Evolutionary conservation across 768 basidiomycete species (phyloP).

Genomic region (Strobilomyces confusus): DNA sequence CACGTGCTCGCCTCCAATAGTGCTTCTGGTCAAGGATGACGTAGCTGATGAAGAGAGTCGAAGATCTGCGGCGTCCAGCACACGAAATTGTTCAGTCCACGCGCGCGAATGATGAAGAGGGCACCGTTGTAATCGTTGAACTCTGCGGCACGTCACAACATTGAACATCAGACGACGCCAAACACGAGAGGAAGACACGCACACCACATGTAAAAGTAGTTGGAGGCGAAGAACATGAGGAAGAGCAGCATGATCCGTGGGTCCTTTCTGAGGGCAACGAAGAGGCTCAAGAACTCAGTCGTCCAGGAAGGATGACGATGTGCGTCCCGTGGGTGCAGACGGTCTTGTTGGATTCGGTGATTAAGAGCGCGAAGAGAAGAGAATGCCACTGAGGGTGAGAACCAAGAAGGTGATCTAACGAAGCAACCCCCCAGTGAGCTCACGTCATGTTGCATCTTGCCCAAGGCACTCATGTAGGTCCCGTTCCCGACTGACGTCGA

Average conservation of each 20-base stretch:
- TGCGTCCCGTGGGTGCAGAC: conserved; percentile 73
- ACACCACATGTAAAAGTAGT: conserved; percentile 88
- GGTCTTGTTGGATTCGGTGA: conserved; percentile 72
- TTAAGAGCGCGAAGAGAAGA: conserved; percentile 55
- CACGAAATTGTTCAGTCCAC: conserved; percentile 74
- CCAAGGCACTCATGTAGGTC: too few relatives aligned
- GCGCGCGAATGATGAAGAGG: conserved; percentile 74
- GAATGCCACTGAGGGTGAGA: conserved; percentile 69
- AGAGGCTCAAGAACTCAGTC: conserved; percentile 65
- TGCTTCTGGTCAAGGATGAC: conserved; percentile 54
- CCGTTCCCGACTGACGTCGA: too few relatives aligned
- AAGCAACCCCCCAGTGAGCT: background rate
- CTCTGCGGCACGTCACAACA: conserved; percentile 41
- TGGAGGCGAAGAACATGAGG: conserved; percentile 81
- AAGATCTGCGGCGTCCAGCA: conserved; percentile 80
- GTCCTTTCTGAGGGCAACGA: conserved; percentile 62
- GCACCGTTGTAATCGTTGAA: conserved; percentile 80
- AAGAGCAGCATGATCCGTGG: conserved; percentile 72
- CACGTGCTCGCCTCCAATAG: conserved; percentile 61
- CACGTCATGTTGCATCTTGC: too few relatives aligned
- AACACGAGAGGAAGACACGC: conserved; percentile 24
- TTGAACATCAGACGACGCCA: conserved; percentile 1
- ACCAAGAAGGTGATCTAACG: conserved; percentile 72
- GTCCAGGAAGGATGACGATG: conserved; percentile 77
- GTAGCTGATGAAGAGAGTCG: conserved; percentile 67